Evolutionary conservation across 331 rosid species (phyloP), one percentile per base, ranked within the genome.

Genomic region (Arachis monticola): DNA sequence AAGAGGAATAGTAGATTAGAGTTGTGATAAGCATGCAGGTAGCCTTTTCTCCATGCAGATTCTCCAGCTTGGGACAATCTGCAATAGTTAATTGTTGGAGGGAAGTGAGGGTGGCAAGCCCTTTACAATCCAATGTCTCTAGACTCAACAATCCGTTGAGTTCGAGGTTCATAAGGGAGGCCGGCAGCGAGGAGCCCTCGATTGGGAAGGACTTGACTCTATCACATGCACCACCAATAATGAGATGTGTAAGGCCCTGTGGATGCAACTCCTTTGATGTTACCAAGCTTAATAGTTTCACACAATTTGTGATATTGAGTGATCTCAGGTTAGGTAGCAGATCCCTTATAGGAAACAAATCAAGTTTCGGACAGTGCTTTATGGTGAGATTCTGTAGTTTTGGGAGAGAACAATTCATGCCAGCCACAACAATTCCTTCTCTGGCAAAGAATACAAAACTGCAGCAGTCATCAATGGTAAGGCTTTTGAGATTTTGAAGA

Each of bases 161-260:
- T 53, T 14, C 30, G 30, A 53, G 31, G 5, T 53, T 27, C 59
- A 53, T 14, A 53, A 53, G 59, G 59, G 59, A 53, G 3, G 59
- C 59, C 5, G 73, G 73, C 31, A 70, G 46, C 27, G 27, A 22
- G 30, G 62, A 41, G 13, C 73, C 40, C 32, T 22, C 69, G 1
- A 7, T 27, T 2, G 69, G 69, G 45, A 72, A 72, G 27, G 35
- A 31, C 69, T 60, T 13, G n/a, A 60, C 6, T 8, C 17, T 48
- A 10, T 47, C 50, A 3, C 5, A 12, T 12, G 6, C 3, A 5
- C 27, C 60, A 8, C 3, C 0, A 14, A 77, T 11, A 0, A 5
- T 27, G 12, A 58, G 40, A 30, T 22, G 12, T 1, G 1, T 22
- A 9, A 58, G 63, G 31, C 63, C 38, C 6, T 8, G n/a, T 10